Conservation (phyloP, 495 filamentous ascomycete species). For the Penicillium canescens region DNA sequence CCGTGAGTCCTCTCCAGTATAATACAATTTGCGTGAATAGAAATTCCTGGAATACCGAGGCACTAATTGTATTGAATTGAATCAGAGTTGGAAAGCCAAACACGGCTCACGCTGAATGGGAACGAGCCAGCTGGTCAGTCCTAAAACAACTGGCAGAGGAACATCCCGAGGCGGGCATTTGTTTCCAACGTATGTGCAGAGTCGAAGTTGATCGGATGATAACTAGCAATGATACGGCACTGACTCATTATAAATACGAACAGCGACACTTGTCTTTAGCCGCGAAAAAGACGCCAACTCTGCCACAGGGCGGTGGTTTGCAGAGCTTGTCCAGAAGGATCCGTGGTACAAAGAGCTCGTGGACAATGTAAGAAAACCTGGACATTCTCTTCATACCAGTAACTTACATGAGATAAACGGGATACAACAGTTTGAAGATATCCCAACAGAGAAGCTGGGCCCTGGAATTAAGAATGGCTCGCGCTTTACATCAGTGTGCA, state of each 20-base stretch:
- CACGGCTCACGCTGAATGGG: slow-evolving; percentile 43
- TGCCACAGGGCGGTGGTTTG: slow-evolving; percentile 47
- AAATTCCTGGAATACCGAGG: too few species aligned
- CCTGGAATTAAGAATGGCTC: slow-evolving; percentile 65
- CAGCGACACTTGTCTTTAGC: too few species aligned
- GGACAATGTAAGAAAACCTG: slow-evolving; percentile 53
- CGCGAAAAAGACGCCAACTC: slow-evolving; percentile 52
- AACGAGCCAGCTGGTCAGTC: slow-evolving; percentile 60
- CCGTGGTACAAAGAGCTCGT: slow-evolving; percentile 78
- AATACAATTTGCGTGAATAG: too few species aligned
- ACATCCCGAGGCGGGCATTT: slow-evolving; percentile 78
- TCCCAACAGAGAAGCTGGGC: slow-evolving; percentile 57
- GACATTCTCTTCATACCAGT: too few species aligned
- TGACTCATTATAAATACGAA: too few species aligned
- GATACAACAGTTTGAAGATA: slow-evolving; percentile 10
- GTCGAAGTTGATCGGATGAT: too few species aligned
- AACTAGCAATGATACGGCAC: too few species aligned
- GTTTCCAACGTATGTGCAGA: slow-evolving; percentile 70
- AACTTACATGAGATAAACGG: too few species aligned
- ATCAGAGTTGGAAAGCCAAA: too few species aligned
- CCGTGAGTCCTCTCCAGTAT: slow-evolving; percentile 67
- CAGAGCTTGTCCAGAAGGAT: slow-evolving; percentile 56
- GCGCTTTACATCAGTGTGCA: slow-evolving; percentile 80
- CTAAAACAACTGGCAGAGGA: slow-evolving; percentile 58
- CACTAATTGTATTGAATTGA: too few species aligned